phyloP scores from a whole-genome alignment of 2,329 filamentous ascomycete species.

The Hypoxylon sp. region DNA sequence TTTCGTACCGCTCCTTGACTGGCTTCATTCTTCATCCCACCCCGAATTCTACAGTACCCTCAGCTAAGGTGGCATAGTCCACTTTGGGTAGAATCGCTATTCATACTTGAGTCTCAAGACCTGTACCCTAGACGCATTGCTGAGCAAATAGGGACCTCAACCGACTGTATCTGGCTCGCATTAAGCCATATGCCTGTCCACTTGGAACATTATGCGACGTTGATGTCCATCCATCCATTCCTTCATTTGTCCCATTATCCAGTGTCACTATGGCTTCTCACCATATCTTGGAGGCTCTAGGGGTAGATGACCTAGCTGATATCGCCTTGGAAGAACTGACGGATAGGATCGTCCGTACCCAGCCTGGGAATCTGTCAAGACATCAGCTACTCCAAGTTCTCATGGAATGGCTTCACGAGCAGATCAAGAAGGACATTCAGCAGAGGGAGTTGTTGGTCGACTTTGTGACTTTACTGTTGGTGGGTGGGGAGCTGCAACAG shows the following conservation, averaged over 20 bases:
- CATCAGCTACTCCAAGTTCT: conserved; percentile 38
- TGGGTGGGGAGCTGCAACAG: conserved; percentile 21
- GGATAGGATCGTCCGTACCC: conserved; percentile 25
- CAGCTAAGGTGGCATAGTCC: not conserved
- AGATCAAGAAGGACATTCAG: conserved; percentile 48
- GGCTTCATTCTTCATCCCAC: not conserved
- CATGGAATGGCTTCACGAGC: conserved; percentile 51
- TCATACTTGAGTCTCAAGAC: conserved; percentile 3
- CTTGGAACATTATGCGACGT: not conserved
- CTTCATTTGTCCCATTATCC: not conserved
- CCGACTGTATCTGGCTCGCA: conserved; percentile 4
- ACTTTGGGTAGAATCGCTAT: not conserved
- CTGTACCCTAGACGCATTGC: conserved; percentile 13
- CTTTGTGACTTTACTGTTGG: conserved; percentile 47
- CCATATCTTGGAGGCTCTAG: conserved; percentile 14
- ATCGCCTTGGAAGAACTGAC: conserved; percentile 41
- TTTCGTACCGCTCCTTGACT: not conserved
- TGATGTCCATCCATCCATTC: not conserved
- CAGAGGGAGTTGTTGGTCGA: conserved; percentile 35
- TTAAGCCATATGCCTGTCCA: not conserved
- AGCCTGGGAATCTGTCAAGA: conserved; percentile 19
- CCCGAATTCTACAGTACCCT: not conserved
- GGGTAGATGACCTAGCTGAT: conserved; percentile 28
- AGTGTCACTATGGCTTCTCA: conserved; percentile 44
- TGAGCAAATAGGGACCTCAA: conserved; percentile 19